Percentiles rank a stretch among this genome's conserved stretches.
Conservation (phyloP, 306 rosid species). For the Geum urbanum region DNA sequence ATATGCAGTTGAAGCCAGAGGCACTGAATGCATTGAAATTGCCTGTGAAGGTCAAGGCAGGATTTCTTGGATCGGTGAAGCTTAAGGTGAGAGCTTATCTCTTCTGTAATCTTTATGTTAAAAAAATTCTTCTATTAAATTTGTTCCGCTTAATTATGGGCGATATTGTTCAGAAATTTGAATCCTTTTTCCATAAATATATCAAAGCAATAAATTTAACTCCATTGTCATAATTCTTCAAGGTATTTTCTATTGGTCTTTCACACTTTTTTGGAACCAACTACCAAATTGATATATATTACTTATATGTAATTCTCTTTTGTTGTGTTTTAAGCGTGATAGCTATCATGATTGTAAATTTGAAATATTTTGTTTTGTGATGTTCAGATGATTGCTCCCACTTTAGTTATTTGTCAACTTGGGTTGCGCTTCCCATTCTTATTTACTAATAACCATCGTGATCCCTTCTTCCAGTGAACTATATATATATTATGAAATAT, state of each 20-base stretch:
- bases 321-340: neutral
- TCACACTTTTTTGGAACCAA: neutral
- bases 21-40: slow-evolving; percentile 90
- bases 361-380: neutral
- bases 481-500: no score
- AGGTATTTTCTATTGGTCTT: neutral
- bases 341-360: no score
- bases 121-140: slow-evolving; percentile 7
- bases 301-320: neutral
- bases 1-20: slow-evolving; percentile 99
- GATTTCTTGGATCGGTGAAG: slow-evolving; percentile 97
- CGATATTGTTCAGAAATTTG: neutral
- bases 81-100: slow-evolving; percentile 57
- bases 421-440: neutral
- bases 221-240: neutral
- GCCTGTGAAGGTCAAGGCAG: slow-evolving; percentile 98
- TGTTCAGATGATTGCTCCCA: neutral
- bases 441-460: no score
- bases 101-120: slow-evolving; percentile 17
- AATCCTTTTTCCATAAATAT: neutral
- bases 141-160: neutral
- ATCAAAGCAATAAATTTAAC: neutral
- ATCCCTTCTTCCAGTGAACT: no score
- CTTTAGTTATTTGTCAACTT: neutral
- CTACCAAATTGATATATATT: neutral